These are phyloP conservation scores for Pichia ethanolica DNA, from an alignment of 805 yeast species.

Conservation along the genomic window DNA sequence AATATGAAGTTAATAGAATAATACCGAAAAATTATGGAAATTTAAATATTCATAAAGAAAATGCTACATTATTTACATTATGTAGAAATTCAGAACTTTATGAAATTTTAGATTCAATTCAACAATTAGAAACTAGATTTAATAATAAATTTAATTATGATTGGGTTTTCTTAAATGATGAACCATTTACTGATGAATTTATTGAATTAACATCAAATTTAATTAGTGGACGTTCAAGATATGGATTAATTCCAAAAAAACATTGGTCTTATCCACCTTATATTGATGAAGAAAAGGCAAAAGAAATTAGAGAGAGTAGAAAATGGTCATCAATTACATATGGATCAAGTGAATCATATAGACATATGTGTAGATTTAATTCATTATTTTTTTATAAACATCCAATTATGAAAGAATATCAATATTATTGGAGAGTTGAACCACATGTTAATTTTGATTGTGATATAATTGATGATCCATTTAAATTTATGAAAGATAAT, in stretches of 20 bases:
- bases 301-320: conserved; percentile 27
- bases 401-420: conserved; percentile 43
- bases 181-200: conserved; percentile 38
- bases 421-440: conserved; percentile 57
- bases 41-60: conserved; percentile 26
- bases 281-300: conserved; percentile 36
- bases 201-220: conserved; percentile 29
- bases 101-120: conserved; percentile 34
- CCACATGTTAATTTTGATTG: conserved; percentile 46
- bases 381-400: conserved; percentile 50
- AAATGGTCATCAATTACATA: conserved; percentile 40
- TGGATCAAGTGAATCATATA: conserved; percentile 58
- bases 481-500: conserved; percentile 44
- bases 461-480: conserved; percentile 49
- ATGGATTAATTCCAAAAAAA: conserved; percentile 39
- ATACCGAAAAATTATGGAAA: conserved; percentile 1
- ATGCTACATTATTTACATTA: conserved; percentile 53
- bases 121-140: conserved; percentile 34
- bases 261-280: conserved; percentile 48
- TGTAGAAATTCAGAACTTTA: conserved; percentile 37
- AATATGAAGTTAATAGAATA: conserved; percentile 11
- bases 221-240: conserved; percentile 39
- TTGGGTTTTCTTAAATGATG: conserved; percentile 44
- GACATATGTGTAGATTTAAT: conserved; percentile 60
- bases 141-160: conserved; percentile 34